Percentiles rank a stretch among this genome's conserved stretches.
Evolutionary conservation across 257 asterid genomes (phyloP).

Genomic region (Przewalskia tangutica): DNA sequence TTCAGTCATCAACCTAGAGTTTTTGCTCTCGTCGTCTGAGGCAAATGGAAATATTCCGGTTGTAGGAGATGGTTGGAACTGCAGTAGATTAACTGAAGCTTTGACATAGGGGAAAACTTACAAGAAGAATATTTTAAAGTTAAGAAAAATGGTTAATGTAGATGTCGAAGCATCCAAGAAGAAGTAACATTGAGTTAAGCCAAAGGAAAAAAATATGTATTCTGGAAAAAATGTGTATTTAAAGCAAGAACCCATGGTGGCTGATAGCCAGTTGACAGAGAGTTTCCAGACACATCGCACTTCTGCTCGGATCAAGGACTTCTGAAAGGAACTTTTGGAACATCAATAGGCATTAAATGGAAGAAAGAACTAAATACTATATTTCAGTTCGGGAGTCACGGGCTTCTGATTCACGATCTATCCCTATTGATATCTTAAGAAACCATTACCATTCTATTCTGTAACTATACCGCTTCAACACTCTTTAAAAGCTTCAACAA

Average conservation of each 20-base stretch:
- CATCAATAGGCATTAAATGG: not conserved
- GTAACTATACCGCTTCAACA: not conserved
- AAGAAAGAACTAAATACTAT: not conserved
- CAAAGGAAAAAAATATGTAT: not conserved
- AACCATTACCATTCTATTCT: too few species aligned
- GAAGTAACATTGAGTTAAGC: not conserved
- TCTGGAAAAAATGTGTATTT: not conserved
- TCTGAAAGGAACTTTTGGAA: not conserved
- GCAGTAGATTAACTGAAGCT: not conserved
- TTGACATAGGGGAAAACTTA: not conserved
- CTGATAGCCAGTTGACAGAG: not conserved
- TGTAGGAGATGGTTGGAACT: conserved; percentile 60
- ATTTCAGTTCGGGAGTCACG: not conserved
- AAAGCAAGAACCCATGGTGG: not conserved
- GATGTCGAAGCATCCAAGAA: not conserved
- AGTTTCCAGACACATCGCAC: not conserved
- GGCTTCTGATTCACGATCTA: not conserved
- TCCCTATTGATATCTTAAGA: too few species aligned
- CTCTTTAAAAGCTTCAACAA: not conserved
- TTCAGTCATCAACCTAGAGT: conserved; percentile 13
- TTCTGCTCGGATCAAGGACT: not conserved
- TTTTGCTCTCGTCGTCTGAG: conserved; percentile 25
- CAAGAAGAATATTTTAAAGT: not conserved
- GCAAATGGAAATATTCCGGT: conserved; percentile 47
- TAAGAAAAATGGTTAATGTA: not conserved